Evolutionary conservation across 1,139 yeast genomes (phyloP), one percentile per base, ranked within the genome.

Genomic region (Kurtzmaniella natalensis): DNA sequence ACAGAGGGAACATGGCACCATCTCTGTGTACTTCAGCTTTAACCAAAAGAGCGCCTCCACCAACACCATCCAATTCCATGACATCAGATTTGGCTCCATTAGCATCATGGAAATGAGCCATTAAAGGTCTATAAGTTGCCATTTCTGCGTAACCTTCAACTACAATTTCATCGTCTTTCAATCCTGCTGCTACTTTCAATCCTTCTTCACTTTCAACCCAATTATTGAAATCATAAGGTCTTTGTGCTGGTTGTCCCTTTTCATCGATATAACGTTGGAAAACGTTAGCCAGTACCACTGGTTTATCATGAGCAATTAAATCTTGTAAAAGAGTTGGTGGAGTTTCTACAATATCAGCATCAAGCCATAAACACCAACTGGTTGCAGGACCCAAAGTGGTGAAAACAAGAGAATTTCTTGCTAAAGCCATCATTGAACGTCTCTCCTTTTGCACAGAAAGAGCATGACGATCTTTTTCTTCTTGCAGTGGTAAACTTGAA

Each of bases 1-100:
- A 92, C 26, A 94, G 85, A 14, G 98, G 98, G 76, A 92, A 92
- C 96, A 89, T 89, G 37, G 97, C 97, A 34, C 98, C 98, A 57
- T 92, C 98, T 56, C 98, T 76, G 61, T 92, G 98, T 37, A 92
- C 98, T 47, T 88, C 96, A 7, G 97, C 95, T 57, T 89, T 87
- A 23, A 92, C 98, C 61, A 92, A 59, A 24, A 94, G 80, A 28
- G 96, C 95, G 20, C 97, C 95, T 40, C 92, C 97, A 37, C 98
- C 98, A 39, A 92, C 97, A 56, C 98, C 98, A 57, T 92, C 98
- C 40, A 92, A 70, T 25, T 78, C 76, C 83, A 89, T 81, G 53
- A 78, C 83, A 4, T 79, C 72, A 41, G 70, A 65, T 10, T 51
- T 44, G 40, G 80, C 81, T 16, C 82, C 92, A 6, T 67, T 64